These are phyloP conservation scores for Moniliella sp. DNA, from an alignment of 1,284 basidiomycete species.

Conservation along the genomic window DNA sequence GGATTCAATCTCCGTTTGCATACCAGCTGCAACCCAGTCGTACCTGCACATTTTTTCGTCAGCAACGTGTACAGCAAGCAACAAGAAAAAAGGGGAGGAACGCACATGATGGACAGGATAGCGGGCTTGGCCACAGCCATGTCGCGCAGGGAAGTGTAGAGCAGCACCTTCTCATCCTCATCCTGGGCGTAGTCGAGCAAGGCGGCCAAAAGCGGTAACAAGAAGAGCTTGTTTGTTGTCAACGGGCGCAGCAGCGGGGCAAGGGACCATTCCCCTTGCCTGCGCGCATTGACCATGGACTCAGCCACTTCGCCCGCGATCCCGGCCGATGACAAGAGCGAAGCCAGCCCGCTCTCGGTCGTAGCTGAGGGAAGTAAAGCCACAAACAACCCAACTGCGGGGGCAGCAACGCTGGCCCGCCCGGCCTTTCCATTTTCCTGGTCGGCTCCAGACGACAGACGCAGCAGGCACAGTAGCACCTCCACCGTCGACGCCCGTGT, in stretches of 20 bases:
- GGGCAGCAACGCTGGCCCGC: slow-evolving; percentile 10
- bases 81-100: too few relatives aligned
- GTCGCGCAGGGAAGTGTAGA: slow-evolving; percentile 22
- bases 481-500: slow-evolving; percentile 13
- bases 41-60: slow-evolving; percentile 4
- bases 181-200: slow-evolving; percentile 20
- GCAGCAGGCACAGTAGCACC: slow-evolving; percentile 16
- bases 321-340: slow-evolving; percentile 17
- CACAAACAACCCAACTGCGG: slow-evolving; percentile 23
- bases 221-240: slow-evolving; percentile 24
- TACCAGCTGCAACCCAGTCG: slow-evolving; percentile 16
- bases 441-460: slow-evolving; percentile 8
- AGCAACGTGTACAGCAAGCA: neutral
- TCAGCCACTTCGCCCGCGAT: slow-evolving; percentile 6
- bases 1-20: slow-evolving; percentile 21
- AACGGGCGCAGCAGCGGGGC: slow-evolving; percentile 12
- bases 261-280: slow-evolving; percentile 8
- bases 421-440: slow-evolving; percentile 8
- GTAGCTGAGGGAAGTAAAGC: slow-evolving; percentile 18
- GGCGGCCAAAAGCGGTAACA: slow-evolving; percentile 16
- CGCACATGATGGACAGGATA: slow-evolving; percentile 21
- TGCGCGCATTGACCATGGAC: slow-evolving; percentile 9
- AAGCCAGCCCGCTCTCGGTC: slow-evolving; percentile 16
- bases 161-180: slow-evolving; percentile 16
- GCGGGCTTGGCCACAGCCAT: slow-evolving; percentile 16